Evolutionary conservation across 2,329 filamentous ascomycete species (phyloP).

Genomic region (Ceratocystis lukuohia): DNA sequence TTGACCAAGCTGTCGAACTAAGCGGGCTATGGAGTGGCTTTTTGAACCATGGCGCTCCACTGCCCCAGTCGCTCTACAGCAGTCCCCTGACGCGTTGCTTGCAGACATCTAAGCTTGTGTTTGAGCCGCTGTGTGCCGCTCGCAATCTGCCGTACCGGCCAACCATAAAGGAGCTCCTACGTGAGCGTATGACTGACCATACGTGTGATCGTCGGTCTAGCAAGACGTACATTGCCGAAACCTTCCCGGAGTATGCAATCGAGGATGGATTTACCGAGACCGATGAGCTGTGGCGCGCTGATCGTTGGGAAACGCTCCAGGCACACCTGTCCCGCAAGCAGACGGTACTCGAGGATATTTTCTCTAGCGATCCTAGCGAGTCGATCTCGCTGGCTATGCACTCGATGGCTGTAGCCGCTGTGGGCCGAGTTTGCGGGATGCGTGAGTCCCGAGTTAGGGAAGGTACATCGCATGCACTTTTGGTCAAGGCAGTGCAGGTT

Average conservation of each 20-base stretch:
- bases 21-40: conserved; percentile 38
- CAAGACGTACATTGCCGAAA: conserved; percentile 34
- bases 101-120: conserved; percentile 41
- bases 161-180: conserved; percentile 42
- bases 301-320: conserved; percentile 35
- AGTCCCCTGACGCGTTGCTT: conserved; percentile 46
- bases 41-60: conserved; percentile 34
- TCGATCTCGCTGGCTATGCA: conserved; percentile 39
- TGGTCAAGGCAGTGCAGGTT: conserved; percentile 33
- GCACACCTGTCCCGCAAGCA: conserved; percentile 35
- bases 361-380: conserved; percentile 28
- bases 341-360: conserved; percentile 35
- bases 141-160: conserved; percentile 34
- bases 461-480: conserved; percentile 41
- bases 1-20: conserved; percentile 39
- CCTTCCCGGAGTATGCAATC: conserved; percentile 38
- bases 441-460: conserved; percentile 34
- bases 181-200: conserved; percentile 47
- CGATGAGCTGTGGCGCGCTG: conserved; percentile 39
- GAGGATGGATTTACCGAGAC: conserved; percentile 42
- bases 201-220: conserved; percentile 46
- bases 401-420: conserved; percentile 33
- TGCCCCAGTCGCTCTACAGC: conserved; percentile 42
- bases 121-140: conserved; percentile 29
- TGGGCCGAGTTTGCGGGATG: conserved; percentile 32